A percentile compares a stretch with the other conserved stretches of the same genome.
These are phyloP conservation scores for Suillus discolor DNA, from an alignment of 768 basidiomycete species.

Conservation along the genomic window DNA sequence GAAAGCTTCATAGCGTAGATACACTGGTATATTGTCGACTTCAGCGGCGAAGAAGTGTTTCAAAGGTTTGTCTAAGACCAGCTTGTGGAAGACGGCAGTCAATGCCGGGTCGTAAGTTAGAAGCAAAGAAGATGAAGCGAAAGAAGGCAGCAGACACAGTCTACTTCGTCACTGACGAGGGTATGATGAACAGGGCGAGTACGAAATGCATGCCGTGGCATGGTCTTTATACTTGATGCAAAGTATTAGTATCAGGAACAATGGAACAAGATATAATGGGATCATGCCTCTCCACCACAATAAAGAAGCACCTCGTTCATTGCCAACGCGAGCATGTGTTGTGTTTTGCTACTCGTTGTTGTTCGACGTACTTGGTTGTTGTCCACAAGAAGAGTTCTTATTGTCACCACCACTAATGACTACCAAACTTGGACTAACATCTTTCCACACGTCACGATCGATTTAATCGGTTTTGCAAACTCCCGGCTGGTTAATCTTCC, in stretches of 20 bases:
- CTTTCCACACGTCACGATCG: background rate
- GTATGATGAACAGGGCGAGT: slow-evolving; percentile 1
- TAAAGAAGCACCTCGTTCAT: background rate
- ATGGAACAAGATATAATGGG: slow-evolving; percentile 16
- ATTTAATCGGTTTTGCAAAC: background rate
- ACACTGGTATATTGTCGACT: background rate
- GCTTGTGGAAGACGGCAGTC: slow-evolving; percentile 22
- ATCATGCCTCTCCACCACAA: slow-evolving; percentile 13
- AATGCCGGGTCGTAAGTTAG: slow-evolving; percentile 20
- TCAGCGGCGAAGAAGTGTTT: background rate
- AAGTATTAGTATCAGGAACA: slow-evolving; percentile 18
- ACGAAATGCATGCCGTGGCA: background rate
- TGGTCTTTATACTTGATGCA: slow-evolving; percentile 22
- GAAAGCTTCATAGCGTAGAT: slow-evolving; percentile 40
- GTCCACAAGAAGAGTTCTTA: slow-evolving; percentile 2
- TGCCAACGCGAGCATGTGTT: background rate
- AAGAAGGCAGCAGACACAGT: slow-evolving; percentile 30
- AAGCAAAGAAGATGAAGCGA: slow-evolving; percentile 16
- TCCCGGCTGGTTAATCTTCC: background rate
- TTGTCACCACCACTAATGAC: background rate
- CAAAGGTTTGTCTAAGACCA: slow-evolving; percentile 12
- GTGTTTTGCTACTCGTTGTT: background rate
- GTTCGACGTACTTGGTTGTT: background rate
- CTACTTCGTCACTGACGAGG: slow-evolving; percentile 11
- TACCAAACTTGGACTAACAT: slow-evolving; percentile 3